Conservation (phyloP, 257 asterid genomes). For the Jacaranda mimosifolia region DNA sequence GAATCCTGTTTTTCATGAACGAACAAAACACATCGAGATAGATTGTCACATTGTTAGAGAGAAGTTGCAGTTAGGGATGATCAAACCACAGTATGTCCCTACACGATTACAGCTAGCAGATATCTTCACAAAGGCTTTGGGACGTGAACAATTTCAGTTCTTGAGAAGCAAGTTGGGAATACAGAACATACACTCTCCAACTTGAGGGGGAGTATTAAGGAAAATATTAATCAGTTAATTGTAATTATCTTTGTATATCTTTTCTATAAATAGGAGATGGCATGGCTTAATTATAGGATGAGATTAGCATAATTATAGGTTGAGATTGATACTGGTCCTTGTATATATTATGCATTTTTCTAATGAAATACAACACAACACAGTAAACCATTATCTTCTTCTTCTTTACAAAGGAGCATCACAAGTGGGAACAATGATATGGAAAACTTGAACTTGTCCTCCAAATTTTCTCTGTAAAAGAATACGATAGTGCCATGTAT, state of each 20-base stretch:
- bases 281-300: no score
- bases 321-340: no score
- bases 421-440: background rate
- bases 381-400: no score
- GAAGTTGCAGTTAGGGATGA: background rate
- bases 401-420: no score
- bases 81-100: background rate
- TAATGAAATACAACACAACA: no score
- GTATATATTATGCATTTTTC: no score
- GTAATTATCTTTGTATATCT: no score
- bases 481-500: background rate
- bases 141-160: background rate
- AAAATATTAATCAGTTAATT: no score
- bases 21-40: background rate
- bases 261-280: no score
- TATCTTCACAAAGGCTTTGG: background rate
- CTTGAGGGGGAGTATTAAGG: background rate
- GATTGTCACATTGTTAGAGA: background rate
- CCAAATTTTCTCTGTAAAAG: background rate
- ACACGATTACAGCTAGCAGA: background rate
- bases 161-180: background rate
- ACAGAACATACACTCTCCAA: background rate
- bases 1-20: background rate
- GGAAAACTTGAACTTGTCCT: constrained; percentile 3
- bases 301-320: no score